Evolutionary conservation across 495 filamentous ascomycete species (phyloP), one percentile per base, ranked within the genome.

Genomic region (Talaromyces borbonicus): DNA sequence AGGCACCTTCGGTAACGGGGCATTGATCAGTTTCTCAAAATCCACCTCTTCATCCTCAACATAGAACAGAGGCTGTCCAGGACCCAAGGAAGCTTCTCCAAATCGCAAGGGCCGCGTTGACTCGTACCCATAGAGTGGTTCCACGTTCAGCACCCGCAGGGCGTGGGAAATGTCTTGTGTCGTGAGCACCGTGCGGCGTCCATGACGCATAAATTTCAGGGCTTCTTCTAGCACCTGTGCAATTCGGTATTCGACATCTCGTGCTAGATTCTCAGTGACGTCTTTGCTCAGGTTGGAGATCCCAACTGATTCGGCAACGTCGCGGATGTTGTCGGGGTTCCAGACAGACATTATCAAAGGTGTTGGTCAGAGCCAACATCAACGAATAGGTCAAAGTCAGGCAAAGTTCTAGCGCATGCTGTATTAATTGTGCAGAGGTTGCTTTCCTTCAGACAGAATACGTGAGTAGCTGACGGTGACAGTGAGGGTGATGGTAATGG

Each of bases 21-120:
- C 85, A 68, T 98, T 98, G 59, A 98, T 97, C 52, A 98, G 66
- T 66, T 96, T 96, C 66, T 98, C 92, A 57, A 98, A 96, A 59
- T 98, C 92, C 23, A 96, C 82, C 68, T 98, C 92, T 56, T 98
- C 92, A 65, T 98, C 92, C 58, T 98, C 93, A 23, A 98, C 84
- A 56, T 98, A 98, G 70, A 85, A 98, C 11, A 98, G 71, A 30
- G 90, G 89, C 61, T 97, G 90, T n/a, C 87, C 88, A 6, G 90
- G 87, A 0, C 92, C 92, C 26, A 98, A 69, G 11, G 84, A 90
- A 2, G 92, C 92, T 65, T 97, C 92, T 20, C 93, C 93, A 55
- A 90, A 98, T 29, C 82, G 75, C 49, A 98, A 65, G 2, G 89
- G 85, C 9, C 90, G 74, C 1, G 82, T 84, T 12, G 88, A 85